A percentile compares a stretch with the other conserved stretches of the same genome.
Evolutionary conservation across 208 protist species (phyloP).

Genomic region (Novymonas esmeraldas): DNA sequence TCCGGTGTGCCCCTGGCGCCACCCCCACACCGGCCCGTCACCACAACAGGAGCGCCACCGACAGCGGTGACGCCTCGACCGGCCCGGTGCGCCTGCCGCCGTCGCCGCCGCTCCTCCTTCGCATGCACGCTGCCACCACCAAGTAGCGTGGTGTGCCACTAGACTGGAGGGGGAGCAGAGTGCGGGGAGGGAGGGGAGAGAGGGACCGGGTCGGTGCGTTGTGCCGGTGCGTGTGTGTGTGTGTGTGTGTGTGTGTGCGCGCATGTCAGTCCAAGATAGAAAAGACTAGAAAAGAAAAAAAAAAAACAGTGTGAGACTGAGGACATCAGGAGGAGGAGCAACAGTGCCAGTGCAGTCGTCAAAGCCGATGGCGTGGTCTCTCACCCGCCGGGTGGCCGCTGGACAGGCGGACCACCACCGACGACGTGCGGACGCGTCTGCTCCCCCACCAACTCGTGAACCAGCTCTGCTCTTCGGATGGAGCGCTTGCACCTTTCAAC

Average conservation of each 20-base stretch:
- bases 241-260: neutral
- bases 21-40: constrained; percentile 49
- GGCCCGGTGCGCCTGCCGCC: constrained; percentile 55
- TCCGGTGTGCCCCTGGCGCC: constrained; percentile 24
- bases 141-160: neutral
- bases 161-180: neutral
- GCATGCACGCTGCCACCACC: constrained; percentile 24
- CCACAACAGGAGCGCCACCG: constrained; percentile 8
- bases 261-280: too few relatives aligned
- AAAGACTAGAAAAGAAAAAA: too few relatives aligned
- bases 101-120: constrained; percentile 62
- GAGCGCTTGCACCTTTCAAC: constrained; percentile 1
- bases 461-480: too few relatives aligned
- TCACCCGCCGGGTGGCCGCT: too few relatives aligned
- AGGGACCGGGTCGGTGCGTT: too few relatives aligned
- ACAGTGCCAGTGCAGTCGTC: too few relatives aligned
- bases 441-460: too few relatives aligned
- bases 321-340: too few relatives aligned
- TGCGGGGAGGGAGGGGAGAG: neutral
- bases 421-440: too few relatives aligned
- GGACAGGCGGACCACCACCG: too few relatives aligned
- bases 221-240: neutral
- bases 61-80: constrained; percentile 11
- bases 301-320: too few relatives aligned
- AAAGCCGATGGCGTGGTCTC: too few relatives aligned